phyloP scores from a whole-genome alignment of 208 protist genomes.

The Leishmania aethiopica region DNA sequence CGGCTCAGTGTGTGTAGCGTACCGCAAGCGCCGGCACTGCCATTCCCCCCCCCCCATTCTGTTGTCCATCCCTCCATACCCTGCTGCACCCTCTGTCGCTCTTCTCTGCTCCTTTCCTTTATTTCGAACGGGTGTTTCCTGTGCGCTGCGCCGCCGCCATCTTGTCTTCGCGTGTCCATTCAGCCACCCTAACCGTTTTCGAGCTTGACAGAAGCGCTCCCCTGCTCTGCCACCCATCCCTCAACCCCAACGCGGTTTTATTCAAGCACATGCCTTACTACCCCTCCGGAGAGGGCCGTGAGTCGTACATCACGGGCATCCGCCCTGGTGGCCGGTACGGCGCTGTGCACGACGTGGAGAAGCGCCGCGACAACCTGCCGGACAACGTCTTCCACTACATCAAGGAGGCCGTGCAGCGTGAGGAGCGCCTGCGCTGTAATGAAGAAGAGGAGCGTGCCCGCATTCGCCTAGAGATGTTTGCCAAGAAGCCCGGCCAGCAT shows the following conservation, averaged over 20 bases:
- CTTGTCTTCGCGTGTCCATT: neutral
- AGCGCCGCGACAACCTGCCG: constrained; percentile 87
- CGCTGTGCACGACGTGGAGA: constrained; percentile 74
- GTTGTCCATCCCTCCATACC: neutral
- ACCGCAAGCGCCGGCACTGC: neutral
- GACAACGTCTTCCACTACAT: constrained; percentile 84
- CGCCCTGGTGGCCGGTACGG: constrained; percentile 67
- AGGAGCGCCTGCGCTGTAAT: constrained; percentile 64
- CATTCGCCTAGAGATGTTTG: constrained; percentile 43
- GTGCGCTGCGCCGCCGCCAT: neutral
- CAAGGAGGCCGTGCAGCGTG: constrained; percentile 64
- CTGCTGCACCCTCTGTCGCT: neutral
- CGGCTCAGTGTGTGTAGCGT: neutral
- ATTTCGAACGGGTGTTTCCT: neutral
- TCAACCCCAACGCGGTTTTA: neutral
- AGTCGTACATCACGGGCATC: constrained; percentile 87
- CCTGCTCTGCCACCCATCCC: neutral
- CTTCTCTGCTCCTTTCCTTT: neutral
- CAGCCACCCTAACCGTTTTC: neutral
- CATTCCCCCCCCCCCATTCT: neutral
- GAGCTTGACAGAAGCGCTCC: neutral
- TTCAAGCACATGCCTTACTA: constrained; percentile 51
- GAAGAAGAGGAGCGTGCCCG: constrained; percentile 69
- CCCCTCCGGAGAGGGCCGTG: constrained; percentile 74
- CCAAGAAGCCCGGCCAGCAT: constrained; percentile 6